A percentile compares a stretch with the other conserved stretches of the same genome.
phyloP scores from a whole-genome alignment of 306 rosid species.

The Lablab purpureus region DNA sequence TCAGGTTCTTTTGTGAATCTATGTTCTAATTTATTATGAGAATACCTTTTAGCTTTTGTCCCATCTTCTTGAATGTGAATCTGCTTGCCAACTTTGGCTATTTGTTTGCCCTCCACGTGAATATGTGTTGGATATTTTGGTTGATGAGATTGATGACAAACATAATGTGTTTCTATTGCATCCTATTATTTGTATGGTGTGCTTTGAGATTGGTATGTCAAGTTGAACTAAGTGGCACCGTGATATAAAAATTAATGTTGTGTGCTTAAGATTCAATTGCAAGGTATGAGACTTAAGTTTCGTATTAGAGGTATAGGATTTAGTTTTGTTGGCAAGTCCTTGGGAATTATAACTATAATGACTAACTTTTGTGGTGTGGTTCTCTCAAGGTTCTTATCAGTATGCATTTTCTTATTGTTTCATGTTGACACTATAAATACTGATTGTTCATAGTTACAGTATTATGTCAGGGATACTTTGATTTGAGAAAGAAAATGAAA shows the following conservation, averaged over 20 bases:
- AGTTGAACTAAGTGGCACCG: constrained; percentile 18
- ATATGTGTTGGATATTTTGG: constrained; percentile 39
- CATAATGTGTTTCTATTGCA: constrained; percentile 10
- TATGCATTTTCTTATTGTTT: background rate
- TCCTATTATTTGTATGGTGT: constrained; percentile 8
- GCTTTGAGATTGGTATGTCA: constrained; percentile 27
- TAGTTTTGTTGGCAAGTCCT: background rate
- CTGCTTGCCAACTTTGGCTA: constrained; percentile 5
- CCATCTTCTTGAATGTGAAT: background rate
- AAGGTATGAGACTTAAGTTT: background rate
- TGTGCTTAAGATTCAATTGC: background rate
- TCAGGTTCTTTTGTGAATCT: constrained; percentile 64
- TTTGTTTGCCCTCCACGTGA: constrained; percentile 23
- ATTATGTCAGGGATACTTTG: constrained; percentile 13
- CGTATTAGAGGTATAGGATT: background rate
- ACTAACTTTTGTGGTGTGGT: background rate
- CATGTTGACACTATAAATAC: background rate
- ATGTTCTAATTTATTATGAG: constrained; percentile 36
- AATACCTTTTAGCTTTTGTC: background rate
- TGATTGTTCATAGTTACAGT: constrained; percentile 1
- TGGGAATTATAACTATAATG: background rate
- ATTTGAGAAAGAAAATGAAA: background rate
- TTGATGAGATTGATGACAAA: constrained; percentile 21
- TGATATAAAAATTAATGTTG: background rate
- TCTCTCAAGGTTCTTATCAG: background rate